Evolutionary conservation across 2,329 filamentous ascomycete species (phyloP).

Genomic region (Dactylellina sp.): DNA sequence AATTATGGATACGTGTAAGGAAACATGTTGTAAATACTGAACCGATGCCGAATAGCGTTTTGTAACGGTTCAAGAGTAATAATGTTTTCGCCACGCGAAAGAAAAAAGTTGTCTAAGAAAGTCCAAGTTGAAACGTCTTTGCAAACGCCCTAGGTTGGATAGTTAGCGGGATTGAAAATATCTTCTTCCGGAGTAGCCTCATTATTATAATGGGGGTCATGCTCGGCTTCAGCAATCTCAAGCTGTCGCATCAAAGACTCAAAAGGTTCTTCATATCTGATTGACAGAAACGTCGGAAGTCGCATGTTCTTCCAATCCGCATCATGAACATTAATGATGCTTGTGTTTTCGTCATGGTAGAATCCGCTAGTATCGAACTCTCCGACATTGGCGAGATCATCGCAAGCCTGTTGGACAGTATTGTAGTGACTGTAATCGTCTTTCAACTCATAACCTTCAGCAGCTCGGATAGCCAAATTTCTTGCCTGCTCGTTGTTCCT

Average conservation of each 20-base stretch:
- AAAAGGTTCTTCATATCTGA: slow-evolving; percentile 41
- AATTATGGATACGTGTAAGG: no score
- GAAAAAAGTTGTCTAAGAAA: no score
- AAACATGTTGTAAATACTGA: no score
- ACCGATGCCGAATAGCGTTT: no score
- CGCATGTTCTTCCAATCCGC: slow-evolving; percentile 42
- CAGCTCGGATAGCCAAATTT: slow-evolving; percentile 11
- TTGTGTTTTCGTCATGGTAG: slow-evolving; percentile 44
- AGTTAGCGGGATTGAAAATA: slow-evolving; percentile 44
- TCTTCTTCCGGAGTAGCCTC: slow-evolving; percentile 45
- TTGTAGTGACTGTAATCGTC: slow-evolving; percentile 7
- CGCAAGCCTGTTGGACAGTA: slow-evolving; percentile 23
- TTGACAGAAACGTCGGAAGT: slow-evolving; percentile 25
- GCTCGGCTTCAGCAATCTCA: slow-evolving; percentile 39
- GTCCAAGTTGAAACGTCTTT: no score
- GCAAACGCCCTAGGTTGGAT: background rate
- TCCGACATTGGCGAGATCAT: slow-evolving; percentile 18
- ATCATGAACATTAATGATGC: slow-evolving; percentile 25
- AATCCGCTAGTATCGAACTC: slow-evolving; percentile 33
- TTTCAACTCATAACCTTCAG: background rate
- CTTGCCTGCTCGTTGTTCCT: slow-evolving; percentile 23
- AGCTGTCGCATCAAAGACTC: slow-evolving; percentile 35
- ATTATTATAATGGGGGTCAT: slow-evolving; percentile 48
- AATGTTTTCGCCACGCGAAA: no score
- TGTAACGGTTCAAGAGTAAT: no score